Evolutionary conservation across 2,329 filamentous ascomycete genomes (phyloP).

Genomic region (Trichoderma pleuroti): DNA sequence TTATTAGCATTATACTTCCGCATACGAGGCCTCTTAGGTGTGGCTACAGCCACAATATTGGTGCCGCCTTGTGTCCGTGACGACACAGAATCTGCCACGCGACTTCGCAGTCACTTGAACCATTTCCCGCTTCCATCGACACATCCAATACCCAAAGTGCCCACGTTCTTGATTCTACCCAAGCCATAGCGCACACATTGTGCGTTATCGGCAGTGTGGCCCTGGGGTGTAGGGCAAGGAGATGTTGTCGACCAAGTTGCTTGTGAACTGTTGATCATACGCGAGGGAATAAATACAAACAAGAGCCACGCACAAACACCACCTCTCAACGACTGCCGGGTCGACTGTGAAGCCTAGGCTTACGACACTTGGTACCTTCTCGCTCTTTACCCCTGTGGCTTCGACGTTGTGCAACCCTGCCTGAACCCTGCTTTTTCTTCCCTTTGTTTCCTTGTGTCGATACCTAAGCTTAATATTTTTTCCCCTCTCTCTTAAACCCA

Average conservation of each 20-base stretch:
- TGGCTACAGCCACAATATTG: constrained; percentile 19
- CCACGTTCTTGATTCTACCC: neutral
- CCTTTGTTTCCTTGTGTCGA: neutral
- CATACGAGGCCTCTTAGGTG: constrained; percentile 11
- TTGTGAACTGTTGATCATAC: constrained; percentile 33
- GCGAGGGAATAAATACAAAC: constrained; percentile 35
- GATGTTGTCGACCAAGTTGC: constrained; percentile 45
- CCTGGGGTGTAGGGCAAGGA: constrained; percentile 37
- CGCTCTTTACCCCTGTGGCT: neutral
- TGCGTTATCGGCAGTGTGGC: constrained; percentile 25
- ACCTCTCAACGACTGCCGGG: neutral
- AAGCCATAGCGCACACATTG: neutral
- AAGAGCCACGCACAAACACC: constrained; percentile 10
- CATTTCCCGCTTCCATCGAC: constrained; percentile 26
- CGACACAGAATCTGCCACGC: neutral
- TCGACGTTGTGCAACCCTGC: neutral
- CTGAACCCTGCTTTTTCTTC: neutral
- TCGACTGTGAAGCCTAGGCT: neutral
- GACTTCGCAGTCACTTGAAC: neutral
- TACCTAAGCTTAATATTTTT: neutral
- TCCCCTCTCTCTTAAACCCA: neutral
- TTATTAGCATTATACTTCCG: neutral
- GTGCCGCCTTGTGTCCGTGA: constrained; percentile 20
- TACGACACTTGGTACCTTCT: neutral
- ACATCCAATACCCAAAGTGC: neutral